phyloP scores from a whole-genome alignment of 768 basidiomycete genomes.

The Cystobasidium tubakii region DNA sequence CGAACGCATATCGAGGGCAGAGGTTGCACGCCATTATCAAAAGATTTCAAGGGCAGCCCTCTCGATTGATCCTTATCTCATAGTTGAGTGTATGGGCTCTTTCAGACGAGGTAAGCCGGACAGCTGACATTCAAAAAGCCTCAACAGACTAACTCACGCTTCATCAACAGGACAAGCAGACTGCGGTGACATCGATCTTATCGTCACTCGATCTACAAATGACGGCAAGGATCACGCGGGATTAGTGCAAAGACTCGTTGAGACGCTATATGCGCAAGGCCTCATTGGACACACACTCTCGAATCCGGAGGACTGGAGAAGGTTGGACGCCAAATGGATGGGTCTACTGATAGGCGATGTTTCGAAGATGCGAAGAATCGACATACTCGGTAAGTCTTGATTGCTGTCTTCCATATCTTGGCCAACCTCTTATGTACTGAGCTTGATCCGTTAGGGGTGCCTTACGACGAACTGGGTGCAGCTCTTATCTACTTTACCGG shows the following conservation, averaged over 20 bases:
- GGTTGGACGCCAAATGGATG: conserved; percentile 71
- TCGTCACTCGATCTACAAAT: conserved; percentile 67
- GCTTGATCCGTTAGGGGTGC: conserved; percentile 68
- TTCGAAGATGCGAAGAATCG: conserved; percentile 63
- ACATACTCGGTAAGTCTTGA: conserved; percentile 47
- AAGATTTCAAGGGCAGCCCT: conserved; percentile 68
- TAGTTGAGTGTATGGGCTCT: conserved; percentile 84
- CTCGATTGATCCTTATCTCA: conserved; percentile 63
- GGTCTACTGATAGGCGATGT: conserved; percentile 57
- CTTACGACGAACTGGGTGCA: conserved; percentile 71
- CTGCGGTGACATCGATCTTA: conserved; percentile 85
- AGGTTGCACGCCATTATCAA: conserved; percentile 68
- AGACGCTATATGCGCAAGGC: conserved; percentile 56
- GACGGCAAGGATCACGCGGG: conserved; percentile 70
- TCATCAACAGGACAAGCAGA: conserved; percentile 64
- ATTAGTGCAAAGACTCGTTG: conserved; percentile 57
- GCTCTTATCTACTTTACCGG: conserved; percentile 91
- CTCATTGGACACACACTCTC: conserved; percentile 77
- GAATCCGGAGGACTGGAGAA: conserved; percentile 61
- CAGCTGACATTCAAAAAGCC: too few relatives aligned
- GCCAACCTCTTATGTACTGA: neutral
- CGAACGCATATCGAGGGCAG: conserved; percentile 72
- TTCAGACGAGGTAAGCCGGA: conserved; percentile 54
- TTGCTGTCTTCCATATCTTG: neutral
- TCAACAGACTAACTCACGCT: too few relatives aligned